Evolutionary conservation across 192 early-diverging fungal species (phyloP).

Genomic region (Geosiphon pyriformis): DNA sequence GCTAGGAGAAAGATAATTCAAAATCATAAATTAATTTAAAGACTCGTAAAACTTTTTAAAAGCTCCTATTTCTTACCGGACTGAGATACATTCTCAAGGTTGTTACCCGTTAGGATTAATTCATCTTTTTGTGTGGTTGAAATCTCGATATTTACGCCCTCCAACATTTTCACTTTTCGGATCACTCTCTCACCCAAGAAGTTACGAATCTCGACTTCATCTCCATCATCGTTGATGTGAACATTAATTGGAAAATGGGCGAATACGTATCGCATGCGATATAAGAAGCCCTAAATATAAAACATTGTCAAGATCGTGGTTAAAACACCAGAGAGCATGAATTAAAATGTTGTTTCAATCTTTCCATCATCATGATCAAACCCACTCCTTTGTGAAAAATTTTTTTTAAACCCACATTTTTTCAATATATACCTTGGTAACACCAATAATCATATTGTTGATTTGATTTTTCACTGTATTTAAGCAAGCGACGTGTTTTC

Average conservation of each 20-base stretch:
- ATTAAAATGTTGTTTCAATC: too few relatives aligned
- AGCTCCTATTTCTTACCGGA: constrained; percentile 51
- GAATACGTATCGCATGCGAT: constrained; percentile 98
- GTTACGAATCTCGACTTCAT: constrained; percentile 94
- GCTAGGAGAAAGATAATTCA: constrained; percentile 40
- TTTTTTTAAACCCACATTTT: not conserved
- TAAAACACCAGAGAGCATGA: too few relatives aligned
- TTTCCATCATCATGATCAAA: too few relatives aligned
- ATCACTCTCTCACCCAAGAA: constrained; percentile 95
- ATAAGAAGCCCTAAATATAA: constrained; percentile 74
- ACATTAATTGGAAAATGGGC: constrained; percentile 99
- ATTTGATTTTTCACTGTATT: constrained; percentile 94
- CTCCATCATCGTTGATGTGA: constrained; percentile 70
- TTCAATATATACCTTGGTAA: constrained; percentile 69
- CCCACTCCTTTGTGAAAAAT: too few relatives aligned
- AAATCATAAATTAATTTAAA: not conserved
- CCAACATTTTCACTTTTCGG: constrained; percentile 79
- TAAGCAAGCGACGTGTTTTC: constrained; percentile 98
- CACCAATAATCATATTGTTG: constrained; percentile 95
- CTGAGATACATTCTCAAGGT: constrained; percentile 91
- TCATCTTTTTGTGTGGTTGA: constrained; percentile 91
- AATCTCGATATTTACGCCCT: constrained; percentile 74
- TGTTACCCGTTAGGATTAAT: constrained; percentile 88
- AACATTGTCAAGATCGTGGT: too few relatives aligned
- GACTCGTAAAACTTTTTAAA: not conserved